Conservation (phyloP, 2,329 filamentous ascomycete species). For the Diaporthe velutina region DNA sequence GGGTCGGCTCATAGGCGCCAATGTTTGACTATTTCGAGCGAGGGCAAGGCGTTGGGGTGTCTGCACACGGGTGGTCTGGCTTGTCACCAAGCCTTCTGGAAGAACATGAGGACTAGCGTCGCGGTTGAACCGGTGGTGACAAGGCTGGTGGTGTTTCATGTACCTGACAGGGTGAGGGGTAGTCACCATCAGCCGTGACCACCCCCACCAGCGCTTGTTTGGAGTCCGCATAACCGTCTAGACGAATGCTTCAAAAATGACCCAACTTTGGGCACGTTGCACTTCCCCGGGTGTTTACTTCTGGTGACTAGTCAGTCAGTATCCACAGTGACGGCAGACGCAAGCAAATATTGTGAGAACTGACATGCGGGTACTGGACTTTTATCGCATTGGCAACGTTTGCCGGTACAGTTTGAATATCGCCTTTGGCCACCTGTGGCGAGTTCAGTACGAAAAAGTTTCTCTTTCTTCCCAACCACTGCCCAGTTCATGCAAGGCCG, state of each 20-base stretch:
- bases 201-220: conserved; percentile 37
- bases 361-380: neutral
- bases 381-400: neutral
- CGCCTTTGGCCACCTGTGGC: conserved; percentile 9
- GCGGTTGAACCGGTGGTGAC: conserved; percentile 31
- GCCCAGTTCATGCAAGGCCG: conserved; percentile 36
- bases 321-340: conserved; percentile 26
- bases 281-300: conserved; percentile 3
- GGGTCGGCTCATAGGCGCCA: conserved; percentile 25
- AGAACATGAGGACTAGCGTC: conserved; percentile 31
- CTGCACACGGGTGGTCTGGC: conserved; percentile 23
- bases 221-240: conserved; percentile 25
- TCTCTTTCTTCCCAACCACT: neutral
- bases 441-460: neutral
- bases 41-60: conserved; percentile 9
- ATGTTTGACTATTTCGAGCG: conserved; percentile 31
- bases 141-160: conserved; percentile 40
- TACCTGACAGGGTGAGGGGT: conserved; percentile 38
- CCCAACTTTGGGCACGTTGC: conserved; percentile 30
- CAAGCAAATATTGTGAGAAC: neutral
- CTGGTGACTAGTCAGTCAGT: conserved; percentile 23
- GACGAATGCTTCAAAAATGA: conserved; percentile 24
- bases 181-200: conserved; percentile 26
- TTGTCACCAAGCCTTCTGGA: conserved; percentile 21
- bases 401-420: neutral